Conservation (phyloP, 805 yeast genomes). For the Candida argentea region DNA sequence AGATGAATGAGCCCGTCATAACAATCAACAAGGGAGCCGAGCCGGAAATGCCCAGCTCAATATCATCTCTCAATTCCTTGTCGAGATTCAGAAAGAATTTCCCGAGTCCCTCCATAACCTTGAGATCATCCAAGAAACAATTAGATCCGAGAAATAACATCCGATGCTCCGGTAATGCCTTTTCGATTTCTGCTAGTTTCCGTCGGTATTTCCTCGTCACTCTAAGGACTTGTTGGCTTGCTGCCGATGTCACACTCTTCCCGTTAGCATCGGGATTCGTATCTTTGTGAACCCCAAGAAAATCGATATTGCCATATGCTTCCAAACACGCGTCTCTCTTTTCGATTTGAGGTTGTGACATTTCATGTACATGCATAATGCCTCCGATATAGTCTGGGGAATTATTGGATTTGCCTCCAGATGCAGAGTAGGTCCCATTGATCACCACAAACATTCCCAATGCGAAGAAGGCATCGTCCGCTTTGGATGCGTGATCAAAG, state of each 20-base stretch:
- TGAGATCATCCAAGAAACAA: constrained; percentile 50
- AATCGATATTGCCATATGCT: constrained; percentile 71
- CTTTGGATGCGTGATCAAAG: constrained; percentile 48
- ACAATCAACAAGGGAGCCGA: constrained; percentile 57
- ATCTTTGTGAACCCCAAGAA: constrained; percentile 35
- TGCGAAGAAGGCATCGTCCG: constrained; percentile 55
- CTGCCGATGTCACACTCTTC: constrained; percentile 4
- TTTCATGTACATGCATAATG: constrained; percentile 58
- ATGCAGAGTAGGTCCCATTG: constrained; percentile 75
- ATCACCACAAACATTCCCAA: constrained; percentile 71
- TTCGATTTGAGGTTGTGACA: constrained; percentile 88
- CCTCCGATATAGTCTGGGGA: constrained; percentile 26
- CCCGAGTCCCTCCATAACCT: constrained; percentile 51
- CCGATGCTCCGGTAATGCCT: constrained; percentile 43
- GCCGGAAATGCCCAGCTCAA: constrained; percentile 16
- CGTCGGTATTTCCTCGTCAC: constrained; percentile 51
- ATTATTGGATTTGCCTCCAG: constrained; percentile 34
- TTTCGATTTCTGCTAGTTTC: constrained; percentile 48
- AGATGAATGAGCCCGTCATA: constrained; percentile 71
- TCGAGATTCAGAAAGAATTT: constrained; percentile 51
- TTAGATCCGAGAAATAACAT: constrained; percentile 70
- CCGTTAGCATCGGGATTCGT: constrained; percentile 3
- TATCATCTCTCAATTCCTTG: constrained; percentile 22
- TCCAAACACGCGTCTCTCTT: constrained; percentile 54
- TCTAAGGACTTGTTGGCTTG: constrained; percentile 29